Conservation (phyloP, 2,329 filamentous ascomycete species). For the Aspergillus thermomutatus region DNA sequence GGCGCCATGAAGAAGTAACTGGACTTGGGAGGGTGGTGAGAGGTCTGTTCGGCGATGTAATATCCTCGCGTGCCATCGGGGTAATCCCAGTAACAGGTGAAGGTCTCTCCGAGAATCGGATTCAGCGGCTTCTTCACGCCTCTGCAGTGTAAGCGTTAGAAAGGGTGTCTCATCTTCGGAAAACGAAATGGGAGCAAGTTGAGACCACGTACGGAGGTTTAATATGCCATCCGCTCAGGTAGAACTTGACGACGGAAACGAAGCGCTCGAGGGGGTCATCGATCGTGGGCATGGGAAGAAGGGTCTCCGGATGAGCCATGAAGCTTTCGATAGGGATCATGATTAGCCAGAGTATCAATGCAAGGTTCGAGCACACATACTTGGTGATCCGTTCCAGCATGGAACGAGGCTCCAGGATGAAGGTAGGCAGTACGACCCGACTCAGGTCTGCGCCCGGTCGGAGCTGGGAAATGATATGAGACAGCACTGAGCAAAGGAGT, state of each 20-base stretch:
- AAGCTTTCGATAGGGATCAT: conserved; percentile 60
- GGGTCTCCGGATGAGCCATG: conserved; percentile 97
- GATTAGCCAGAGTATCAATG: background rate
- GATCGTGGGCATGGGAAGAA: conserved; percentile 80
- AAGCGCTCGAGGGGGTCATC: conserved; percentile 89
- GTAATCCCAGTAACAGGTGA: conserved; percentile 94
- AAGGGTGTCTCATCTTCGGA: conserved; percentile 1
- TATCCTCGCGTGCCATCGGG: conserved; percentile 80
- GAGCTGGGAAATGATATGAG: conserved; percentile 95
- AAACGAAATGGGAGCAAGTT: background rate
- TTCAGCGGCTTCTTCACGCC: conserved; percentile 98
- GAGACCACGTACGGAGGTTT: conserved; percentile 74
- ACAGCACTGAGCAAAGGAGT: conserved; percentile 64
- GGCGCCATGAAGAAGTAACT: conserved; percentile 99
- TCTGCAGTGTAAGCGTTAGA: conserved; percentile 44
- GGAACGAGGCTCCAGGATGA: conserved; percentile 94
- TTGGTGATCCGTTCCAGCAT: conserved; percentile 99
- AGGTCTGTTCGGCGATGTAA: conserved; percentile 97
- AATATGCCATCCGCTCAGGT: conserved; percentile 98
- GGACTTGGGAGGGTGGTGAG: conserved; percentile 96
- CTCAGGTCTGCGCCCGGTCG: conserved; percentile 93
- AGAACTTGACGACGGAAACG: conserved; percentile 94
- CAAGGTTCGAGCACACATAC: conserved; percentile 51
- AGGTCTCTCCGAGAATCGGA: conserved; percentile 91
- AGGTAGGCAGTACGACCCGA: conserved; percentile 90